A percentile compares a stretch with the other conserved stretches of the same genome.
Conservation (phyloP, 2,329 filamentous ascomycete species). For the Fonsecaea erecta region DNA sequence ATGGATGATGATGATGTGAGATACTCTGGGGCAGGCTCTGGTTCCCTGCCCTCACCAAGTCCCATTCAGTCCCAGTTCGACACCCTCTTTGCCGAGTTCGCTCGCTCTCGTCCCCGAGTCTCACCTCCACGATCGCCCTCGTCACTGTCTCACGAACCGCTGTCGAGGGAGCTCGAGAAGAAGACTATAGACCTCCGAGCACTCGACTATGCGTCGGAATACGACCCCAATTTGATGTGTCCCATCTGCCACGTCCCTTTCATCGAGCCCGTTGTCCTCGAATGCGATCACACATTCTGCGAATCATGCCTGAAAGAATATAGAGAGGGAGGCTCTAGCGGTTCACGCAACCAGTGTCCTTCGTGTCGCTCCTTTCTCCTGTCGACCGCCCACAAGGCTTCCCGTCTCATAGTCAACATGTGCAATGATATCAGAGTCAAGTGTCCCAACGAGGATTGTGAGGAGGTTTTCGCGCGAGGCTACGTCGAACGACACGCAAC, state of each 20-base stretch:
- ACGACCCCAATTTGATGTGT: slow-evolving; percentile 66
- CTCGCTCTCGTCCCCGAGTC: slow-evolving; percentile 31
- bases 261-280: slow-evolving; percentile 61
- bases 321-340: slow-evolving; percentile 25
- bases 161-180: neutral
- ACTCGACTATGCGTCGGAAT: slow-evolving; percentile 61
- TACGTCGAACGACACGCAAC: slow-evolving; percentile 64
- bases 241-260: slow-evolving; percentile 68
- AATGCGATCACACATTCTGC: slow-evolving; percentile 69
- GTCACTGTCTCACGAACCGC: slow-evolving; percentile 21
- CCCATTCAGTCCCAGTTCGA: slow-evolving; percentile 34
- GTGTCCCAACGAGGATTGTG: slow-evolving; percentile 64
- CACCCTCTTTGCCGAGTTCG: slow-evolving; percentile 37
- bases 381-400: slow-evolving; percentile 50
- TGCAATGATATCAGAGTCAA: slow-evolving; percentile 65
- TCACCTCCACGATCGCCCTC: slow-evolving; percentile 32
- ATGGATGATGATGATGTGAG: slow-evolving; percentile 21
- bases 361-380: slow-evolving; percentile 58
- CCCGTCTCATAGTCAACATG: slow-evolving; percentile 64
- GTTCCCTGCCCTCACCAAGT: slow-evolving; percentile 18
- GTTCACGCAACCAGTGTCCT: slow-evolving; percentile 54
- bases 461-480: slow-evolving; percentile 58
- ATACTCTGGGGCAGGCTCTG: slow-evolving; percentile 21
- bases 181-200: slow-evolving; percentile 54
- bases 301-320: slow-evolving; percentile 59